phyloP scores from a whole-genome alignment of 768 basidiomycete species.

The Lactifluus volemus region DNA sequence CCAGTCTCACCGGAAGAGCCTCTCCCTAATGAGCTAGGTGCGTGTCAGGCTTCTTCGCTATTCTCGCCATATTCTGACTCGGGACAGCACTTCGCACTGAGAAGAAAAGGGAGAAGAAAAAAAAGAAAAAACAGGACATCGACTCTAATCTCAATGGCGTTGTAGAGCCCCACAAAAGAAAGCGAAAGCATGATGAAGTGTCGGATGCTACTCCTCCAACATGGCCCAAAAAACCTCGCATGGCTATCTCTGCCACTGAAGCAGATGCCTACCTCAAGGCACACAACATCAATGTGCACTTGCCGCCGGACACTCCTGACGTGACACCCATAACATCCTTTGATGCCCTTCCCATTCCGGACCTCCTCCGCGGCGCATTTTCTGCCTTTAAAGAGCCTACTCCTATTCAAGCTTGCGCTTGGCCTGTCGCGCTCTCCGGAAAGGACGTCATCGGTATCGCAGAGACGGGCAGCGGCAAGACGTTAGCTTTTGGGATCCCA shows the following conservation, averaged over 20 bases:
- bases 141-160: neutral
- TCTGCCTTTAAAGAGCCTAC: constrained; percentile 77
- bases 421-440: constrained; percentile 79
- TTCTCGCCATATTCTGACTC: neutral
- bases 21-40: neutral
- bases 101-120: constrained; percentile 20
- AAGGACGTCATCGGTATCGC: constrained; percentile 93
- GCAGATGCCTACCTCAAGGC: constrained; percentile 46
- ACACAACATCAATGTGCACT: constrained; percentile 67
- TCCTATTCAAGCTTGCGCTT: constrained; percentile 91
- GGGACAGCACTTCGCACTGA: neutral
- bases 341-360: constrained; percentile 58
- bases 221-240: constrained; percentile 9
- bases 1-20: neutral
- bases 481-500: constrained; percentile 91
- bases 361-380: constrained; percentile 53
- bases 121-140: constrained; percentile 19
- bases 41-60: neutral
- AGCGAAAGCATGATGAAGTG: constrained; percentile 28
- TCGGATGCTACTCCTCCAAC: constrained; percentile 15
- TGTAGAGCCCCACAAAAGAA: constrained; percentile 14
- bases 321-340: constrained; percentile 69
- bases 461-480: constrained; percentile 97
- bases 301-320: constrained; percentile 35
- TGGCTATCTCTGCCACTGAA: constrained; percentile 22